phyloP scores from a whole-genome alignment of 148 eudicot genomes.

The Dysphania ambrosioides region DNA sequence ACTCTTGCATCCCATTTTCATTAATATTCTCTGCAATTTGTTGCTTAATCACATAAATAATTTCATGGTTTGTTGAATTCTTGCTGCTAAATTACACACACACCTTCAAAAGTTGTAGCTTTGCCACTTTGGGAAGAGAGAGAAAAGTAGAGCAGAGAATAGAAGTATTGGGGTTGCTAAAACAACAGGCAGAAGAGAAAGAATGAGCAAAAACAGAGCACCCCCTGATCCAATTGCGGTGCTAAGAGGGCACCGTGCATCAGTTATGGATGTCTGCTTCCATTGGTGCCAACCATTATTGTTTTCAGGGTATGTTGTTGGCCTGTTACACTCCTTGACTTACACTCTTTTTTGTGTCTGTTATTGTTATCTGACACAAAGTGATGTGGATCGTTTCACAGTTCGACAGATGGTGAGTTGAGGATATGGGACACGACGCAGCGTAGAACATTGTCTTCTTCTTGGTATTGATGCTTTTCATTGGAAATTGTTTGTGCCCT shows the following conservation, averaged over 20 bases:
- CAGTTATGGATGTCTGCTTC: constrained; percentile 76
- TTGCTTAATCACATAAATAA: too few relatives aligned
- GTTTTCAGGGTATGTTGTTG: constrained; percentile 66
- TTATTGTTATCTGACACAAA: constrained; percentile 10
- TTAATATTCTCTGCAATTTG: too few relatives aligned
- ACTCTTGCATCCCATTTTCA: too few relatives aligned
- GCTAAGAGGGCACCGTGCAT: constrained; percentile 92
- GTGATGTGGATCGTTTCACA: constrained; percentile 29
- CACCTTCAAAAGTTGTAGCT: not conserved
- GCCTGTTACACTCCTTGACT: not conserved
- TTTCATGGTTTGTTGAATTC: not conserved
- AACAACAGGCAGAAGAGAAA: constrained; percentile 6
- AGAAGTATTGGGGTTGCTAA: not conserved
- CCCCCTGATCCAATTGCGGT: constrained; percentile 87
- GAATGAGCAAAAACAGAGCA: constrained; percentile 71
- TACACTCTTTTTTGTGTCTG: not conserved
- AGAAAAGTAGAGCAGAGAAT: not conserved
- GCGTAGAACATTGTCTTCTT: constrained; percentile 64
- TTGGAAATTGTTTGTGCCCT: not conserved
- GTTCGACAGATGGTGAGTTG: constrained; percentile 83
- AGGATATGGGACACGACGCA: constrained; percentile 83
- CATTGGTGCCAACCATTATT: constrained; percentile 61
- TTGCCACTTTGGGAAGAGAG: not conserved
- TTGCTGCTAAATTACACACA: not conserved
- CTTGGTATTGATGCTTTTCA: constrained; percentile 61